phyloP scores from a whole-genome alignment of 2,329 filamentous ascomycete genomes.

The Paraphaeosphaeria sporulosa region DNA sequence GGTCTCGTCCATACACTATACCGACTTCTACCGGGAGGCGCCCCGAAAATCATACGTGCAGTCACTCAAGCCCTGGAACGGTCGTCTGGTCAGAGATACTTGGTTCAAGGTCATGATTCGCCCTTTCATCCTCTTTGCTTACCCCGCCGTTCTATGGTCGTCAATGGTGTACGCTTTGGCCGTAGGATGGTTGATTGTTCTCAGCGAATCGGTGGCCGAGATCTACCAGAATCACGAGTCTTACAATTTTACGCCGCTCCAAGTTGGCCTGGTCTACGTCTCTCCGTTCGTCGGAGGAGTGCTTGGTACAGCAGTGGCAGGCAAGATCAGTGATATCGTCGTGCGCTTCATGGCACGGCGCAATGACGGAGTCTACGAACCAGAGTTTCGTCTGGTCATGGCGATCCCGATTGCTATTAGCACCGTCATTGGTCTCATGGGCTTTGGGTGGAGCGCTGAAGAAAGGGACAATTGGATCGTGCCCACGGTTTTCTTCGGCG shows the following conservation, averaged over 20 bases:
- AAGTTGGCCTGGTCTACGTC: slow-evolving; percentile 86
- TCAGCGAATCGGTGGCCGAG: slow-evolving; percentile 84
- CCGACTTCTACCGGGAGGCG: slow-evolving; percentile 70
- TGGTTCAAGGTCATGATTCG: slow-evolving; percentile 81
- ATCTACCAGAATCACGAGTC: slow-evolving; percentile 74
- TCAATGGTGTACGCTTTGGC: slow-evolving; percentile 84
- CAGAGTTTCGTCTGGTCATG: slow-evolving; percentile 71
- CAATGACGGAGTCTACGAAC: slow-evolving; percentile 71
- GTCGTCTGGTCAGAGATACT: slow-evolving; percentile 73
- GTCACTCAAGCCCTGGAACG: slow-evolving; percentile 79
- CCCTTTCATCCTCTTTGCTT: slow-evolving; percentile 85
- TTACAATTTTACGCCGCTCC: slow-evolving; percentile 83
- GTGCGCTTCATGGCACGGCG: slow-evolving; percentile 81
- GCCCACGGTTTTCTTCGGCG: slow-evolving; percentile 89
- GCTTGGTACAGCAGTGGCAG: slow-evolving; percentile 89
- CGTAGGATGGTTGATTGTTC: slow-evolving; percentile 93
- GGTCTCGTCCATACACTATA: slow-evolving; percentile 63
- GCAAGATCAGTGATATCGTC: slow-evolving; percentile 84
- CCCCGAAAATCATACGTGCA: slow-evolving; percentile 76
- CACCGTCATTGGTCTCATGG: slow-evolving; percentile 88
- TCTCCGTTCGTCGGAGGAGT: slow-evolving; percentile 79
- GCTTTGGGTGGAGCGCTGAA: slow-evolving; percentile 91
- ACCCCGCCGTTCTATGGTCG: slow-evolving; percentile 91
- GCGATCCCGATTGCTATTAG: slow-evolving; percentile 78
- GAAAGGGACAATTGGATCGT: slow-evolving; percentile 84